These are phyloP conservation scores for Isochrysis galbana DNA, from an alignment of 78 protist genomes.

Conservation along the genomic window DNA sequence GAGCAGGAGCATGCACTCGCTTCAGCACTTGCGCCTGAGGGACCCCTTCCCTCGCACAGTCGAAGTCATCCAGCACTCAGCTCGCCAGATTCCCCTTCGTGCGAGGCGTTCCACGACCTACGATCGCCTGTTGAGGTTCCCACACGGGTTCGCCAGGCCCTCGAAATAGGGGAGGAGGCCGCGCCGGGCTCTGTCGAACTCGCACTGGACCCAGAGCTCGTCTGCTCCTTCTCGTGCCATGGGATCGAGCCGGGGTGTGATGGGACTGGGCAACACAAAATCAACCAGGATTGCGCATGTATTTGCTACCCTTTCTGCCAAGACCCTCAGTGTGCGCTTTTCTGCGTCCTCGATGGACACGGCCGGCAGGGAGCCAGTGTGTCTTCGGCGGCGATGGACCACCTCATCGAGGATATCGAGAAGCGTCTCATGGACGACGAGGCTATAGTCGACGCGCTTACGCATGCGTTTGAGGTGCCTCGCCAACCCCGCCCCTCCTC, in stretches of 20 bases:
- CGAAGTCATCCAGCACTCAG: no score
- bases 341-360: not conserved
- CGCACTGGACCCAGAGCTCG: not conserved
- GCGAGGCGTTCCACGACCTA: not conserved
- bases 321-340: not conserved
- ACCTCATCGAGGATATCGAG: not conserved
- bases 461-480: not conserved
- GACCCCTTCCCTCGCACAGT: no score
- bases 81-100: not conserved
- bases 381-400: not conserved
- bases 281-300: not conserved
- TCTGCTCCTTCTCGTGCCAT: conserved; percentile 9
- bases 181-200: not conserved
- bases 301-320: not conserved
- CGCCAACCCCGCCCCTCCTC: no score
- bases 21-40: no score
- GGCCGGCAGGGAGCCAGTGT: not conserved
- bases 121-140: not conserved
- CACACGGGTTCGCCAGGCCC: not conserved
- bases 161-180: not conserved
- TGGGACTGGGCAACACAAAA: not conserved
- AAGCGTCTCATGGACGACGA: not conserved
- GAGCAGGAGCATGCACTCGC: no score
- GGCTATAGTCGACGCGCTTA: not conserved
- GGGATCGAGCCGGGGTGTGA: not conserved